These are phyloP conservation scores for Cladosporium sp. DNA, from an alignment of 2,329 filamentous ascomycete genomes.

Conservation along the genomic window DNA sequence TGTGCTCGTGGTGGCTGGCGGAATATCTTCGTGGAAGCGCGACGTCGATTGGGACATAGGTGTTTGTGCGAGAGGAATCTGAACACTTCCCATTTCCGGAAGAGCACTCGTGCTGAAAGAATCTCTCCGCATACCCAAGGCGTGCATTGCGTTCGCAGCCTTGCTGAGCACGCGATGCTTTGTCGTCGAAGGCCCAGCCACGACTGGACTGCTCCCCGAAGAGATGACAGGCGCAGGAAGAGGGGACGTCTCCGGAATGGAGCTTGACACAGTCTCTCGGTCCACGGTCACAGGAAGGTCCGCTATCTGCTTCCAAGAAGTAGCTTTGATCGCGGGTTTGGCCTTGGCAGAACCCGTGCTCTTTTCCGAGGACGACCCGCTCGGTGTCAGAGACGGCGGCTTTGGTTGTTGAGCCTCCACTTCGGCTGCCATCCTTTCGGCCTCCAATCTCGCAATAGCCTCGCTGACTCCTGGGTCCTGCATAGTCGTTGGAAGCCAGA, in stretches of 20 bases:
- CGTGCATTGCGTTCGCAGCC: not conserved
- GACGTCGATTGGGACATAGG: not conserved
- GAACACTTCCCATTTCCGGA: no score
- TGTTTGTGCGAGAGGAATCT: no score
- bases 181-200: not conserved
- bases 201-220: no score
- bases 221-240: no score
- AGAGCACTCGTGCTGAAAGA: not conserved
- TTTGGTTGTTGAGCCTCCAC: not conserved
- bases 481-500: not conserved
- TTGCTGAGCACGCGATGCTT: not conserved
- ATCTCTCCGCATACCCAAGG: not conserved
- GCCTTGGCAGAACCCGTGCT: not conserved
- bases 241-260: no score
- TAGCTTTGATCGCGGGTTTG: not conserved
- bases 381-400: not conserved
- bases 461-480: slow-evolving; percentile 1
- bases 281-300: no score
- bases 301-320: no score
- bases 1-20: not conserved
- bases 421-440: not conserved
- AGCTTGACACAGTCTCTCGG: no score
- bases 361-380: slow-evolving; percentile 4
- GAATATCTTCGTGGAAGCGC: not conserved
- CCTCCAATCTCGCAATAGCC: not conserved